phyloP scores from a whole-genome alignment of 306 rosid species.

The Mucuna pruriens region DNA sequence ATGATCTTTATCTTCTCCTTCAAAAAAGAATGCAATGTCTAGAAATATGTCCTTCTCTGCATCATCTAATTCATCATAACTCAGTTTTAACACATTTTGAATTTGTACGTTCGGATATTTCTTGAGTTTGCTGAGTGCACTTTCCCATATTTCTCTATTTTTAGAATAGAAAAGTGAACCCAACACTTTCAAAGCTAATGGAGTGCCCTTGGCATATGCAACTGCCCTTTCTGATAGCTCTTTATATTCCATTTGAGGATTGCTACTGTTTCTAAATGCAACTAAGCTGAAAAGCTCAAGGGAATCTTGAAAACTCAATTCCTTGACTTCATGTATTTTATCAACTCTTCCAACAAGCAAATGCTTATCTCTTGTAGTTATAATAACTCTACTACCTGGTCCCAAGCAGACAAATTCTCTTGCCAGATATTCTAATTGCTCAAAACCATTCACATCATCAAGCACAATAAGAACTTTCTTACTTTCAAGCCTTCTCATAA shows the following conservation, averaged over 20 bases:
- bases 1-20: constrained; percentile 7
- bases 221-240: constrained; percentile 7
- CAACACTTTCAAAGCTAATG: constrained; percentile 26
- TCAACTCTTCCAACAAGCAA: neutral
- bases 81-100: neutral
- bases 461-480: neutral
- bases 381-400: neutral
- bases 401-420: constrained; percentile 15
- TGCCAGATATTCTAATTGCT: neutral
- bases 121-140: neutral
- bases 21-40: constrained; percentile 16
- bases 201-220: neutral
- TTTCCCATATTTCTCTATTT: neutral
- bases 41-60: neutral
- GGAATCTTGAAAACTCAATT: neutral
- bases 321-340: neutral
- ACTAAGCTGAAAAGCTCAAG: constrained; percentile 2
- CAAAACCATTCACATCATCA: constrained; percentile 8
- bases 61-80: constrained; percentile 15
- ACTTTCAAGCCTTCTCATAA: neutral
- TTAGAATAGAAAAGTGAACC: constrained; percentile 14
- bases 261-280: neutral
- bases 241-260: neutral
- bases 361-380: constrained; percentile 13
- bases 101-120: neutral